Evolutionary conservation across 2,329 filamentous ascomycete species (phyloP).

Genomic region (Hypoxylon sp.): DNA sequence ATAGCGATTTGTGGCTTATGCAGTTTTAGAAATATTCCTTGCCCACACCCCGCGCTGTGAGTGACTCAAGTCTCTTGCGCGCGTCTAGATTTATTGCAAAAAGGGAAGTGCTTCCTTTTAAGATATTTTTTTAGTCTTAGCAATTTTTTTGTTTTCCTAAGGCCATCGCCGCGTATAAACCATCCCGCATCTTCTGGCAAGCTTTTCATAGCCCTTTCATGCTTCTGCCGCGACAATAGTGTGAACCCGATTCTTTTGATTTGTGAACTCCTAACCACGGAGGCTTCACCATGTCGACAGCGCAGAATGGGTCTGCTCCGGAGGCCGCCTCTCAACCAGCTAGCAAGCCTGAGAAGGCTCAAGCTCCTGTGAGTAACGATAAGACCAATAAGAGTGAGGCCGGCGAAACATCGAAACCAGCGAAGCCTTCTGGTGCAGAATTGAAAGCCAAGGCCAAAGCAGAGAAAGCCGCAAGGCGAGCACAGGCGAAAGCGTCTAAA

Average conservation of each 20-base stretch:
- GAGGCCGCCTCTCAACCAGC: slow-evolving; percentile 40
- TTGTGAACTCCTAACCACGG: slow-evolving; percentile 13
- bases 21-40: slow-evolving; percentile 36
- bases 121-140: slow-evolving; percentile 6
- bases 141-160: slow-evolving; percentile 10
- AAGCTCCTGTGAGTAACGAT: slow-evolving; percentile 40
- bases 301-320: slow-evolving; percentile 36
- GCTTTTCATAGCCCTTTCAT: slow-evolving; percentile 12
- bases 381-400: slow-evolving; percentile 47
- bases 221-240: slow-evolving; percentile 7
- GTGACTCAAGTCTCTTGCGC: slow-evolving; percentile 34
- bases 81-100: slow-evolving; percentile 31
- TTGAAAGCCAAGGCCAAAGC: slow-evolving; percentile 91
- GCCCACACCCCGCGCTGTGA: slow-evolving; percentile 35
- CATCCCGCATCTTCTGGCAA: not conserved
- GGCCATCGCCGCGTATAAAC: not conserved
- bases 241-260: slow-evolving; percentile 20
- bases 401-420: slow-evolving; percentile 51
- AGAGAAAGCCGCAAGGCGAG: slow-evolving; percentile 89
- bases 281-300: slow-evolving; percentile 43
- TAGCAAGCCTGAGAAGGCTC: slow-evolving; percentile 38
- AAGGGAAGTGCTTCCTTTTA: slow-evolving; percentile 22
- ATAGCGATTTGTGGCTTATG: slow-evolving; percentile 24
- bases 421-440: slow-evolving; percentile 80
- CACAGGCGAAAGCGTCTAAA: slow-evolving; percentile 74